Percentiles rank a stretch among this genome's conserved stretches.
These are phyloP conservation scores for Brassica balearica DNA, from an alignment of 441 rosid genomes.

Conservation along the genomic window DNA sequence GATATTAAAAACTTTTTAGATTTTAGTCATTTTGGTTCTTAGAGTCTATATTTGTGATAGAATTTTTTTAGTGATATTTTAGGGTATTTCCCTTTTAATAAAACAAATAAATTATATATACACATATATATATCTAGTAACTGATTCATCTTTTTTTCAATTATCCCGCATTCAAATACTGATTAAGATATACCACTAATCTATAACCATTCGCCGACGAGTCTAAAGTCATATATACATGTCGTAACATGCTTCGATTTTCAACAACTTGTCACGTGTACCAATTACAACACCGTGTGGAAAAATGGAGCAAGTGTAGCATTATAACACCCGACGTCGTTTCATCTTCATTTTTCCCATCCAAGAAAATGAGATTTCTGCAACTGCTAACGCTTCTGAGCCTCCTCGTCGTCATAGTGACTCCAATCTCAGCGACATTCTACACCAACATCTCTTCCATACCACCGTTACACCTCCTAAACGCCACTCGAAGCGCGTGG, in stretches of 20 bases:
- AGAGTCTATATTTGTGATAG: too few relatives aligned
- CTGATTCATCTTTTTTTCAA: not conserved
- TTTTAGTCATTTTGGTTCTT: too few relatives aligned
- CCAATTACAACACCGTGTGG: constrained; percentile 12
- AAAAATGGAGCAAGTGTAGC: not conserved
- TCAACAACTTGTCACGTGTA: constrained; percentile 9
- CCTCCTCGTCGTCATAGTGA: constrained; percentile 27
- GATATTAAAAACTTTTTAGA: not conserved
- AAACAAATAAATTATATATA: not conserved
- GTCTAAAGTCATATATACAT: not conserved
- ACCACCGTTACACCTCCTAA: constrained; percentile 51
- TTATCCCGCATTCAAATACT: not conserved
- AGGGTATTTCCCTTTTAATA: not conserved
- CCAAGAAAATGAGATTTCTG: constrained; percentile 25
- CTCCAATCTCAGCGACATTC: constrained; percentile 55
- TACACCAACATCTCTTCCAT: constrained; percentile 58
- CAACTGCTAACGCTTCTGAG: constrained; percentile 3
- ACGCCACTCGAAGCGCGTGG: constrained; percentile 58
- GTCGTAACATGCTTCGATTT: not conserved
- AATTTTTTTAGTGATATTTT: too few relatives aligned
- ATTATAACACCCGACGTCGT: constrained; percentile 29
- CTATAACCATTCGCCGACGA: not conserved
- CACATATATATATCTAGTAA: not conserved
- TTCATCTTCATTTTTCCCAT: not conserved
- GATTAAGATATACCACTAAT: not conserved